Conservation (phyloP, 495 filamentous ascomycete genomes). For the Aspergillus haitiensis region DNA sequence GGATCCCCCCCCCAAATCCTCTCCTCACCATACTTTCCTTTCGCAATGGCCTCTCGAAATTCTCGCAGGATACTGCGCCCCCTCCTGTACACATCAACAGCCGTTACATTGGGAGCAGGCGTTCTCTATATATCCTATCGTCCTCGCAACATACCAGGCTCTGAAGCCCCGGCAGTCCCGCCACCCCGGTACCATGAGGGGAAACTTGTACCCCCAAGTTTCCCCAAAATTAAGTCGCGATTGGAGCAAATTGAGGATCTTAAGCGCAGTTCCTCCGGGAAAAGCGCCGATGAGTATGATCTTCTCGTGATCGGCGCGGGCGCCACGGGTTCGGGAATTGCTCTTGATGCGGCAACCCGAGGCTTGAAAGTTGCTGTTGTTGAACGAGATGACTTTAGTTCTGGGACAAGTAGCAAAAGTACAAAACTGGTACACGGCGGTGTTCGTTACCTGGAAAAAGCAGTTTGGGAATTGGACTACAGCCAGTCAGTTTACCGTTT, state of each 20-base stretch:
- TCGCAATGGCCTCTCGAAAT: conserved; percentile 60
- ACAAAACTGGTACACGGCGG: conserved; percentile 98
- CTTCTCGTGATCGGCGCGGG: conserved; percentile 89
- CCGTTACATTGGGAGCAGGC: conserved; percentile 57
- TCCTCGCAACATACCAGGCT: conserved; percentile 82
- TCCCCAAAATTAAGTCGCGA: conserved; percentile 73
- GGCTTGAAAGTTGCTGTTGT: conserved; percentile 91
- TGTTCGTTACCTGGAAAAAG: conserved; percentile 95
- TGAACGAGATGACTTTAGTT: conserved; percentile 93
- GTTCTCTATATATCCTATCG: conserved; percentile 77
- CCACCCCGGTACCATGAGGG: conserved; percentile 81
- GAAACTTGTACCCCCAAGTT: conserved; percentile 74
- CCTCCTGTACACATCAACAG: conserved; percentile 62
- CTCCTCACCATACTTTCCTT: neutral
- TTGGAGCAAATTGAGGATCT: conserved; percentile 56
- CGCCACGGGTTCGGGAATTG: conserved; percentile 90
- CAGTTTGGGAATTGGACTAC: conserved; percentile 94
- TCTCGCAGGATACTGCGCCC: conserved; percentile 57
- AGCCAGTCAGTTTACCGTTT: conserved; percentile 61
- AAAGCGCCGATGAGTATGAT: conserved; percentile 63
- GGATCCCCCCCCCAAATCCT: no score
- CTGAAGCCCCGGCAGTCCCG: conserved; percentile 74
- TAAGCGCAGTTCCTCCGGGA: conserved; percentile 34
- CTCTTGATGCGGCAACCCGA: conserved; percentile 88
- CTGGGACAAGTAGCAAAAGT: conserved; percentile 93